phyloP scores from a whole-genome alignment of 2,329 filamentous ascomycete species.

The Colletotrichum sp. region DNA sequence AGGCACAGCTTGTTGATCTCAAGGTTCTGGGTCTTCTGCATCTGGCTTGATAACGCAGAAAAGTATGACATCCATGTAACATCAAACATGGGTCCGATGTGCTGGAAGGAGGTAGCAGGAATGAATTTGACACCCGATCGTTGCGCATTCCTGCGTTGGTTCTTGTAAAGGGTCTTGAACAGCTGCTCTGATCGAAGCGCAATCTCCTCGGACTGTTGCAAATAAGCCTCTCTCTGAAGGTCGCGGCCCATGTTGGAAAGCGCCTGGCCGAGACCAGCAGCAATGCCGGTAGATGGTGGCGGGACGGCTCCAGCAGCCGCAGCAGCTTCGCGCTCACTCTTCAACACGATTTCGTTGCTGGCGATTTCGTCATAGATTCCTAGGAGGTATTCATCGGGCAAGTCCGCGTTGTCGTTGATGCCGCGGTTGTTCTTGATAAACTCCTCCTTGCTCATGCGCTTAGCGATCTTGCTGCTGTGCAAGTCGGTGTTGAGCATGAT shows the following conservation, averaged over 20 bases:
- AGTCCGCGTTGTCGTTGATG: conserved; percentile 94
- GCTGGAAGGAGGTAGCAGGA: conserved; percentile 89
- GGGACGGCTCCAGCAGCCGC: conserved; percentile 73
- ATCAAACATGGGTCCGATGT: conserved; percentile 98
- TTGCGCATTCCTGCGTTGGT: conserved; percentile 80
- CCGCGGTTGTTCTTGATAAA: conserved; percentile 99
- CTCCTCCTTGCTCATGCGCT: conserved; percentile 92
- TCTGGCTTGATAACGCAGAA: conserved; percentile 89
- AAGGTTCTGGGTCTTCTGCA: conserved; percentile 91
- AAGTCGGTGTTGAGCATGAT: conserved; percentile 96
- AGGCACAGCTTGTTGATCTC: conserved; percentile 92
- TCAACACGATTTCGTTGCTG: conserved; percentile 90
- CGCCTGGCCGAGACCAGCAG: conserved; percentile 84
- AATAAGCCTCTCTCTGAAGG: conserved; percentile 88
- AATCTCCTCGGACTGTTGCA: conserved; percentile 95
- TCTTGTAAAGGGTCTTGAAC: conserved; percentile 91
- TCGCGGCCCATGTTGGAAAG: conserved; percentile 92
- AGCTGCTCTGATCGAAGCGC: conserved; percentile 75
- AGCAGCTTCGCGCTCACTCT: conserved; percentile 88
- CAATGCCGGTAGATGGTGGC: conserved; percentile 70
- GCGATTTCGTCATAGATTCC: conserved; percentile 93
- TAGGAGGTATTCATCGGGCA: conserved; percentile 90
- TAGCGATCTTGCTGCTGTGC: conserved; percentile 84
- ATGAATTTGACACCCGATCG: conserved; percentile 79
- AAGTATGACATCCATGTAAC: conserved; percentile 99